phyloP scores from a whole-genome alignment of 1,139 yeast species.

The Zygoascus hellenicus region DNA sequence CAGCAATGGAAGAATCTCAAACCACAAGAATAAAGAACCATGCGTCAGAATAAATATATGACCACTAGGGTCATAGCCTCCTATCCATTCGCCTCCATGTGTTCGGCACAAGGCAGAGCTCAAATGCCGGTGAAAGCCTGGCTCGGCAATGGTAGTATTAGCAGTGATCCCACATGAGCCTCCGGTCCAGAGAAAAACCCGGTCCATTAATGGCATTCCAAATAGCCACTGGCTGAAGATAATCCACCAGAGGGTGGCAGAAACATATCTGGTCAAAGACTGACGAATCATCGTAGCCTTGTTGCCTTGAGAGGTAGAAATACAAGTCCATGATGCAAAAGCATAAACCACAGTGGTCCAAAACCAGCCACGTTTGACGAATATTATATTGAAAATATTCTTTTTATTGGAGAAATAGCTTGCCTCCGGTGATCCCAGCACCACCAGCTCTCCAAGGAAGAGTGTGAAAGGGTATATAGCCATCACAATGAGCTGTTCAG shows the following conservation, averaged over 20 bases:
- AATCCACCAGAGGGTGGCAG: constrained; percentile 73
- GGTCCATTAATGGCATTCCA: constrained; percentile 87
- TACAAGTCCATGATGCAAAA: not conserved
- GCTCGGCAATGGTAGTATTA: constrained; percentile 1
- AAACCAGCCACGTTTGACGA: constrained; percentile 89
- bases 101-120: constrained; percentile 53
- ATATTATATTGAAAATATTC: constrained; percentile 60
- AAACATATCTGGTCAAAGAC: constrained; percentile 33
- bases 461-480: constrained; percentile 28
- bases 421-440: constrained; percentile 19
- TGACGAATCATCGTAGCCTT: constrained; percentile 4
- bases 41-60: constrained; percentile 79
- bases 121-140: constrained; percentile 12
- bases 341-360: constrained; percentile 57
- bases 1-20: constrained; percentile 48
- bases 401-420: constrained; percentile 51
- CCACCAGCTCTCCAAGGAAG: constrained; percentile 29
- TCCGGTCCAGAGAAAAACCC: constrained; percentile 72
- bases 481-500: constrained; percentile 22
- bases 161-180: constrained; percentile 52
- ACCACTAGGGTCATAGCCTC: constrained; percentile 97
- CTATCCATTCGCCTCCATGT: constrained; percentile 69
- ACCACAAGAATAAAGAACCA: constrained; percentile 61
- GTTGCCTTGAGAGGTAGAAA: constrained; percentile 4
- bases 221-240: constrained; percentile 85